These are phyloP conservation scores for Colletotrichum eleusines DNA, from an alignment of 2,329 filamentous ascomycete genomes.

Conservation along the genomic window DNA sequence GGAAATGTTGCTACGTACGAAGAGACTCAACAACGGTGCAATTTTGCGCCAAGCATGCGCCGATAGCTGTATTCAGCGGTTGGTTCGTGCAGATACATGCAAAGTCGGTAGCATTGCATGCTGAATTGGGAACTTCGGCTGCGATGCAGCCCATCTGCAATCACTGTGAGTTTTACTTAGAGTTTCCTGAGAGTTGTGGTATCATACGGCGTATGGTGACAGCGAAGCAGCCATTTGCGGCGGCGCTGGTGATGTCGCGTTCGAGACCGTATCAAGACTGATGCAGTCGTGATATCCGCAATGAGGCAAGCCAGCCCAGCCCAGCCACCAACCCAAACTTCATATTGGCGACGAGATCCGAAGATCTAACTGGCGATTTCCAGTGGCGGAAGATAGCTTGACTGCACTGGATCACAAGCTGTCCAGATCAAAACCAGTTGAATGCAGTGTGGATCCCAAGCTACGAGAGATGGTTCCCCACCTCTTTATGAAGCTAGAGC, in stretches of 20 bases:
- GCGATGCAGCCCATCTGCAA: conserved; percentile 13
- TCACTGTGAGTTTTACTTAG: background rate
- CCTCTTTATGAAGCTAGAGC: background rate
- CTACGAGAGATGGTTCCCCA: background rate
- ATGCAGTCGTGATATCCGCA: background rate
- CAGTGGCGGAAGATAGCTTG: background rate
- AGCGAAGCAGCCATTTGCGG: conserved; percentile 7
- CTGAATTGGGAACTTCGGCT: conserved; percentile 7
- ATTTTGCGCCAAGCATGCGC: conserved; percentile 15
- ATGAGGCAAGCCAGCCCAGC: background rate
- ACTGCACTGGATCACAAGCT: background rate
- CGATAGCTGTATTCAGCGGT: conserved; percentile 17
- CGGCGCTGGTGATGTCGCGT: conserved; percentile 14
- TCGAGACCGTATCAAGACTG: background rate
- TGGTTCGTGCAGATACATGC: conserved; percentile 26
- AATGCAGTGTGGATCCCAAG: background rate
- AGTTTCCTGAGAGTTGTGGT: no score
- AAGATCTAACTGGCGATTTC: background rate
- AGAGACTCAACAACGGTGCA: conserved; percentile 30
- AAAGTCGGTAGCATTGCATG: conserved; percentile 22
- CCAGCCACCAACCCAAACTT: background rate
- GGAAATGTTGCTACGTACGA: background rate
- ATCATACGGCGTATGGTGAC: conserved; percentile 17
- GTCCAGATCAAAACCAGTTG: background rate
- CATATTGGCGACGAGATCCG: background rate